Evolutionary conservation across 192 early-diverging fungal genomes (phyloP).

Genomic region (Coemansia reversa): DNA sequence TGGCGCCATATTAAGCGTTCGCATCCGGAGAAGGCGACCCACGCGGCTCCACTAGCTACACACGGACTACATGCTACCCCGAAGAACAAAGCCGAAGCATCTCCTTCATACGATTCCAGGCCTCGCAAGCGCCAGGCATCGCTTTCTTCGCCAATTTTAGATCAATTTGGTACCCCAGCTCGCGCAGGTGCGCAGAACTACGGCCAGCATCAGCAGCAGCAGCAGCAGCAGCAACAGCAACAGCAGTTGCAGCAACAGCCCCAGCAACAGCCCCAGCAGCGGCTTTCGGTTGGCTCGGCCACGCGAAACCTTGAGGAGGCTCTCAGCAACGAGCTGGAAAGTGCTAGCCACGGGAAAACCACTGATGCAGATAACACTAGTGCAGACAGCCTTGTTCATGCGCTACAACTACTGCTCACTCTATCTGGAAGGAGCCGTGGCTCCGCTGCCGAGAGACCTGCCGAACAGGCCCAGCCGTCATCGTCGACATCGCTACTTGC

Average conservation of each 20-base stretch:
- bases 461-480: constrained; percentile 5
- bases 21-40: constrained; percentile 50
- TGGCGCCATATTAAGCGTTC: constrained; percentile 56
- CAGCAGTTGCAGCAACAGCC: constrained; percentile 6
- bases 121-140: constrained; percentile 54
- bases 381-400: constrained; percentile 39
- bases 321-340: constrained; percentile 16
- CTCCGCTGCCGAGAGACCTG: constrained; percentile 9
- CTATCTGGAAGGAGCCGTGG: constrained; percentile 15
- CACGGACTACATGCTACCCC: constrained; percentile 27
- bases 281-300: constrained; percentile 9
- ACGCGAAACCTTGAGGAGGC: constrained; percentile 25
- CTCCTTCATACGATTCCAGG: constrained; percentile 9
- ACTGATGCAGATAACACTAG: constrained; percentile 13
- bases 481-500: constrained; percentile 14
- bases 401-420: constrained; percentile 36
- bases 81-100: constrained; percentile 11
- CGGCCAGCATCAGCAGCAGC: neutral
- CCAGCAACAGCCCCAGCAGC: constrained; percentile 12
- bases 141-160: constrained; percentile 38
- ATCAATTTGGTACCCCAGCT: constrained; percentile 18
- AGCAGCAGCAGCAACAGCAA: constrained; percentile 10
- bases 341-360: neutral
- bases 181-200: neutral
- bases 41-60: constrained; percentile 46